Evolutionary conservation across 345 rosid genomes (phyloP).

Genomic region (Trapa incisa): DNA sequence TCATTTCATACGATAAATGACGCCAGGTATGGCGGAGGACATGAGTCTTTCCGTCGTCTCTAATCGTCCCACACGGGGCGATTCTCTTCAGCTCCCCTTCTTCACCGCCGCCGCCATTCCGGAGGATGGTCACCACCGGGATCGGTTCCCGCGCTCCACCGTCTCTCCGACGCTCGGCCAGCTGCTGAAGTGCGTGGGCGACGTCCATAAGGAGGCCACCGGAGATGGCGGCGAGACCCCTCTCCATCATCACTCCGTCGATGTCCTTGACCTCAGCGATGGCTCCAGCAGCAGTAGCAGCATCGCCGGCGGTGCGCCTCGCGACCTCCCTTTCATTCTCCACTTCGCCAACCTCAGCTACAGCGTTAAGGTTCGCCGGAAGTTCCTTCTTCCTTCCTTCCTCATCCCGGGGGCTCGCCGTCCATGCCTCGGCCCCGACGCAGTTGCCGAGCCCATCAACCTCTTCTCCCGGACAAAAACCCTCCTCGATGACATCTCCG

Average conservation of each 20-base stretch:
- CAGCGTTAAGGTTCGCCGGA: conserved; percentile 49
- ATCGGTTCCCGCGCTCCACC: background rate
- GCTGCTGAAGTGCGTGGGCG: conserved; percentile 64
- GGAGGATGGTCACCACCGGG: no score
- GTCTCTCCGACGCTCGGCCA: conserved; percentile 54
- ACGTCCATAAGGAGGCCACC: conserved; percentile 38
- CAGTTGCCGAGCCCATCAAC: conserved; percentile 25
- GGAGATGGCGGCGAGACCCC: conserved; percentile 72
- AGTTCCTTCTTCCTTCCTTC: conserved; percentile 27
- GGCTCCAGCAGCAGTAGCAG: conserved; percentile 37
- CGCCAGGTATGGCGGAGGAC: conserved; percentile 36
- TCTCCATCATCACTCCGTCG: conserved; percentile 33
- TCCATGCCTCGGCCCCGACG: conserved; percentile 3
- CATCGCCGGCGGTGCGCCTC: conserved; percentile 24
- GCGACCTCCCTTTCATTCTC: conserved; percentile 52
- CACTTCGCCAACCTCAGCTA: conserved; percentile 67
- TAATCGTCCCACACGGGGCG: background rate
- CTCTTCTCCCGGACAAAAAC: conserved; percentile 42
- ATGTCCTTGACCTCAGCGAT: conserved; percentile 29
- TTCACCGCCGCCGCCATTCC: background rate
- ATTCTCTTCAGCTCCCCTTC: conserved; percentile 1
- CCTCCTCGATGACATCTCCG: conserved; percentile 64
- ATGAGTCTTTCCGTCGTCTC: background rate
- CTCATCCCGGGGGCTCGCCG: conserved; percentile 8
- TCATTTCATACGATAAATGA: conserved; percentile 17